Conservation (phyloP, 1,284 basidiomycete species). For the Tilletiopsis washingtonensis region DNA sequence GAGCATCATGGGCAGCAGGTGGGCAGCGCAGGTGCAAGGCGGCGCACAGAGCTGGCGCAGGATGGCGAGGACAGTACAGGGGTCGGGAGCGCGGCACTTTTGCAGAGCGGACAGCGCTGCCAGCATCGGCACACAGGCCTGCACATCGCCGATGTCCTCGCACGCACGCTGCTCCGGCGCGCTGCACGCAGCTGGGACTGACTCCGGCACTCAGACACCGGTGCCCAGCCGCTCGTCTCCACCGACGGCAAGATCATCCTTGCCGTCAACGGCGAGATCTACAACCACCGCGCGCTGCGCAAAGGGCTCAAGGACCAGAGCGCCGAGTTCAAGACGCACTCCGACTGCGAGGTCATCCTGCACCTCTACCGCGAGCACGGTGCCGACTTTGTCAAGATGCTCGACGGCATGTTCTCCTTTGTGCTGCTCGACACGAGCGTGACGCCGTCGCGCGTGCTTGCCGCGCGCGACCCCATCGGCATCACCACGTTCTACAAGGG, state of each 20-base stretch:
- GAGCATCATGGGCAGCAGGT: no score
- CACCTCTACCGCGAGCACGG: conserved; percentile 49
- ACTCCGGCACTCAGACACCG: no score
- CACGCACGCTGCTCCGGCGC: no score
- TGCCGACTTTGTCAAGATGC: conserved; percentile 50
- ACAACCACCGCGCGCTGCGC: conserved; percentile 85
- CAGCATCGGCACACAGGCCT: no score
- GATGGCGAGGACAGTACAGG: no score
- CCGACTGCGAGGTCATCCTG: conserved; percentile 96
- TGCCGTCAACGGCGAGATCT: conserved; percentile 97
- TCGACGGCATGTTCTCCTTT: conserved; percentile 99
- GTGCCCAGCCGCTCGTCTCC: conserved; percentile 88
- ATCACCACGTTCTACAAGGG: conserved; percentile 98
- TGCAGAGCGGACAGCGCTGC: no score
- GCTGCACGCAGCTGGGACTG: no score
- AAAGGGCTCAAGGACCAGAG: conserved; percentile 56
- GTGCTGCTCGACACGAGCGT: conserved; percentile 88
- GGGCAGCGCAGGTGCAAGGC: no score
- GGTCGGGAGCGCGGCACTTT: no score
- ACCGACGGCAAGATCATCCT: conserved; percentile 78
- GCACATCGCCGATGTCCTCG: no score
- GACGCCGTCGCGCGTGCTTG: conserved; percentile 79
- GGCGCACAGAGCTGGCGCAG: no score
- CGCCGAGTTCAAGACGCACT: conserved; percentile 90
- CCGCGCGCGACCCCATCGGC: conserved; percentile 93